A percentile compares a stretch with the other conserved stretches of the same genome.
phyloP scores from a whole-genome alignment of 2,329 filamentous ascomycete genomes.

The Verticillium klebahnii region DNA sequence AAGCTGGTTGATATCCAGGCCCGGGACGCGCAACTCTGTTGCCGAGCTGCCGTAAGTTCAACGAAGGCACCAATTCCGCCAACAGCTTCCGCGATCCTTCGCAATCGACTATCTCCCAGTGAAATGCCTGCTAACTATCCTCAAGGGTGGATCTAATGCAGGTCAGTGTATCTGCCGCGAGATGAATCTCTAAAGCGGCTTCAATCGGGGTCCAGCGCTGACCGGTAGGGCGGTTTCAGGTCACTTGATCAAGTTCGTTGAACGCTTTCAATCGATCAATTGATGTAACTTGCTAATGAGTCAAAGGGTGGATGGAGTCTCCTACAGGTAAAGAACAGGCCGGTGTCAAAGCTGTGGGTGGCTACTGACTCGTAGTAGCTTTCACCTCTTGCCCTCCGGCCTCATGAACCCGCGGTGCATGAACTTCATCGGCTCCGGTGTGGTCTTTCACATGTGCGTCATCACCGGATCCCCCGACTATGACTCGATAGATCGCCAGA shows the following conservation, averaged over 20 bases:
- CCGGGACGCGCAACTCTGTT: not conserved
- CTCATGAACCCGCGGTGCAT: constrained; percentile 47
- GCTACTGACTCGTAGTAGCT: constrained; percentile 18
- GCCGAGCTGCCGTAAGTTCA: not conserved
- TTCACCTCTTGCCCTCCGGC: constrained; percentile 3
- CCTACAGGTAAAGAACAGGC: constrained; percentile 14
- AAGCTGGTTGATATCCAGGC: constrained; percentile 2
- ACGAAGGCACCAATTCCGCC: not conserved
- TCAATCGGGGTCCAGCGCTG: constrained; percentile 12
- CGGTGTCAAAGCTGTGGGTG: constrained; percentile 7
- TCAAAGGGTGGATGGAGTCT: constrained; percentile 8
- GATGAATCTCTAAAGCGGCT: constrained; percentile 2
- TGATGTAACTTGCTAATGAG: constrained; percentile 8
- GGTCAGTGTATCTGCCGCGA: not conserved
- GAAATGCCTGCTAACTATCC: constrained; percentile 14
- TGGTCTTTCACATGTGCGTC: constrained; percentile 13
- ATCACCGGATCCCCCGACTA: constrained; percentile 15
- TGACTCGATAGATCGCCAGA: constrained; percentile 9
- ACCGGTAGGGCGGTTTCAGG: constrained; percentile 13
- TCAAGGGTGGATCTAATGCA: constrained; percentile 12
- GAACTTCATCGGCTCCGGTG: constrained; percentile 2
- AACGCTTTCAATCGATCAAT: constrained; percentile 5
- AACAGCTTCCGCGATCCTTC: constrained; percentile 12
- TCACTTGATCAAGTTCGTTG: constrained; percentile 13
- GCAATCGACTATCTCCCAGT: constrained; percentile 11